phyloP scores from a whole-genome alignment of 179 eudicot genomes.

The Amaranthus tricolor region DNA sequence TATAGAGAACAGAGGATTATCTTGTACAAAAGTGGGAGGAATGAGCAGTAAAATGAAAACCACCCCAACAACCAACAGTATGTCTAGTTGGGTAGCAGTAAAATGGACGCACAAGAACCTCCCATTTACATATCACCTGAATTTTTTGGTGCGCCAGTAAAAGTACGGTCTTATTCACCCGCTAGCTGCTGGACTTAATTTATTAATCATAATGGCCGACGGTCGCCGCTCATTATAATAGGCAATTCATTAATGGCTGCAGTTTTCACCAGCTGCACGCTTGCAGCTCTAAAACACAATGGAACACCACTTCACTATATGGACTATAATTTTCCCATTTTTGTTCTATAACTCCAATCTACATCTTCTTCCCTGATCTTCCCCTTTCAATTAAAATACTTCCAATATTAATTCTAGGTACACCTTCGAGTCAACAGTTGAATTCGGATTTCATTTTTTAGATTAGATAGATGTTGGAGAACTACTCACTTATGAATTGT shows the following conservation, averaged over 20 bases:
- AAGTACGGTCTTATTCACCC: background rate
- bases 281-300: background rate
- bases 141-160: background rate
- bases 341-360: too few species aligned
- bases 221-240: background rate
- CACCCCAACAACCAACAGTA: slow-evolving; percentile 8
- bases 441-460: too few species aligned
- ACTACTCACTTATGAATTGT: too few species aligned
- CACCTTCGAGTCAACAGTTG: too few species aligned
- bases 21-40: background rate
- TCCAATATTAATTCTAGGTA: too few species aligned
- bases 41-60: background rate
- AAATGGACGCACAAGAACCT: background rate
- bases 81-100: background rate
- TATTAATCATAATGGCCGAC: slow-evolving; percentile 2
- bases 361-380: too few species aligned
- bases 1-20: too few species aligned
- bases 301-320: background rate
- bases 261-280: background rate
- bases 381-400: too few species aligned
- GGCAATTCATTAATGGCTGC: slow-evolving; percentile 15
- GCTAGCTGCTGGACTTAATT: background rate
- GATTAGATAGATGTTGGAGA: too few species aligned
- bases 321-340: background rate
- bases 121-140: background rate